These are phyloP conservation scores for Candida tibetensis DNA, from an alignment of 805 yeast species.

Conservation along the genomic window DNA sequence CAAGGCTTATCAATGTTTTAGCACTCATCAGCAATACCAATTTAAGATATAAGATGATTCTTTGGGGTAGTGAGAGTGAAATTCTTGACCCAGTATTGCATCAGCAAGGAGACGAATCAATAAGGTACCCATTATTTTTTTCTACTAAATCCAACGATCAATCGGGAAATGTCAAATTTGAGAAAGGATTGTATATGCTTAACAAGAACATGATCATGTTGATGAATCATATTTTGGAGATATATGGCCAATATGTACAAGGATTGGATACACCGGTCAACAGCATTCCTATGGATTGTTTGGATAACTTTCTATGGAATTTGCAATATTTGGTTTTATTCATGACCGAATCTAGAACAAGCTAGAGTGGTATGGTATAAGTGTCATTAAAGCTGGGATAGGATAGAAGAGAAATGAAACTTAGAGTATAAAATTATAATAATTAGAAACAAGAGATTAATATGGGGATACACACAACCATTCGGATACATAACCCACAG, in stretches of 20 bases:
- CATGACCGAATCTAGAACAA: conserved; percentile 20
- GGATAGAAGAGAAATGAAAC: too few relatives aligned
- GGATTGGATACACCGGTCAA: conserved; percentile 8
- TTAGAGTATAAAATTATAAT: too few relatives aligned
- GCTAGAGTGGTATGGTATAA: neutral
- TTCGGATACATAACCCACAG: too few relatives aligned
- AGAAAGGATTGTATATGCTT: conserved; percentile 30
- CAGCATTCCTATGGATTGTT: conserved; percentile 35
- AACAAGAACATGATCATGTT: conserved; percentile 29
- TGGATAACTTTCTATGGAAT: conserved; percentile 42
- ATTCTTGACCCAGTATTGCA: conserved; percentile 26
- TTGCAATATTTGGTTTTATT: conserved; percentile 34
- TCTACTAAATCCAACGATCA: too few relatives aligned
- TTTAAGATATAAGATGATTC: conserved; percentile 28
- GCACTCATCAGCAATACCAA: conserved; percentile 24
- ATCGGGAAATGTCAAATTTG: conserved; percentile 30
- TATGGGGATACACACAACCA: too few relatives aligned
- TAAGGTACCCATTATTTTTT: too few relatives aligned
- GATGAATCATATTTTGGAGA: conserved; percentile 19
- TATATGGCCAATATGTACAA: conserved; percentile 9
- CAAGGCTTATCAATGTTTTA: conserved; percentile 23
- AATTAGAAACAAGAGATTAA: too few relatives aligned
- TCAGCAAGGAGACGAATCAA: conserved; percentile 4
- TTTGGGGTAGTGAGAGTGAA: conserved; percentile 18
- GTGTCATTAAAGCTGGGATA: too few relatives aligned